Evolutionary conservation across 345 rosid species (phyloP), one percentile per base, ranked within the genome.

Genomic region (Rhizophora apiculata): DNA sequence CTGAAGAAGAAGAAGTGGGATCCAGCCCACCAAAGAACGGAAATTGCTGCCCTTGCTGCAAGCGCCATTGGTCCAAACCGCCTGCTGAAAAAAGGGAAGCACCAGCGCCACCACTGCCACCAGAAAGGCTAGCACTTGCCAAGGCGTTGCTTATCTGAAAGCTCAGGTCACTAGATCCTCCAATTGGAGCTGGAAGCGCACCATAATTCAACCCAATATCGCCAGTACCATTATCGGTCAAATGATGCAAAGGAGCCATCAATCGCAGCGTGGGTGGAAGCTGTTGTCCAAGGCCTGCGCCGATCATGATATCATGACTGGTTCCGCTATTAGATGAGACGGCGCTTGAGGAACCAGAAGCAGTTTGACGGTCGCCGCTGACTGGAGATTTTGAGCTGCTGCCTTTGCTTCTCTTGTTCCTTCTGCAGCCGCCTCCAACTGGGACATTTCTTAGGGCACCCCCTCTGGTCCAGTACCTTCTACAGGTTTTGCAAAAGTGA

Each of bases 211-310:
- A 53, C 61, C 88, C 88, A 16, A 80, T 73, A 65, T 82, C 85
- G 2, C 76, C 76, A n/a, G 72, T n/a, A 18, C 73, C 62, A 63
- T 74, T 80, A 0, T 81, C 85, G 22, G 72, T 31, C 34, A 79
- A 71, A 72, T 88, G 81, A 63, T 83, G 93, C 20, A 80, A 59
- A 64, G 90, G 86, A 72, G 85, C 63, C 89, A 85, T 86, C 80
- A 83, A 85, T 13, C 83, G 65, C 6, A 79, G 66, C 3, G 81
- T 77, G 4, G 81, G 78, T 4, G 85, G 82, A 63, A 81, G 48
- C 60, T 78, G 87, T 19, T 78, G 76, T 18, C 84, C 85, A 5
- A 82, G 74, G 64, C 86, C 90, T 43, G 3, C 49, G 19, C 49
- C 49, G 49, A 19, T 43, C 13, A 43, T 43, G 63, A 83, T 66